Base-by-base conservation (phyloP, 192 early-diverging fungal genomes). In the Rhizoclosmatium globosum region DNA sequence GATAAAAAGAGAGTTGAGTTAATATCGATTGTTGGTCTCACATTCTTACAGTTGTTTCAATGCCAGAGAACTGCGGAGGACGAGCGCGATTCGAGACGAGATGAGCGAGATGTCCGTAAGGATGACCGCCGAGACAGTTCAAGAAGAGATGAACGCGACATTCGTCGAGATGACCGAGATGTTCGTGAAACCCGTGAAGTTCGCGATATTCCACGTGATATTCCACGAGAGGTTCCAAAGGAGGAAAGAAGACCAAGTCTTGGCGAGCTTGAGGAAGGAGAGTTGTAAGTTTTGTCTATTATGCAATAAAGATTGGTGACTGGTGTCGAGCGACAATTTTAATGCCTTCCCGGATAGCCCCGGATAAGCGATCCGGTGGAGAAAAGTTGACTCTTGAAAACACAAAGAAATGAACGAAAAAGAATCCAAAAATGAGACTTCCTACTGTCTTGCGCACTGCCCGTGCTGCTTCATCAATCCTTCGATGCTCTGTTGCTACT, bases 341-440 rank as follows among this genome's bases (percentile, higher is more conserved):
- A 57, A 57, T 21, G 56, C 56, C 15, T 17, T 31, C 15, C 56
- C 15, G 13, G 56, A 57, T 21, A 57, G 56, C 56, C 15, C 56
- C 56, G 21, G 56, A 57, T 77, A 74, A 6, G 83, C 76, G 53
- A 81, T 84, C 4, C 85, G 84, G 11, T 83, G 41, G 48, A 85
- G 66, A 11, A 83, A 79, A 3, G 81, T 79, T 46, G 80, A 84
- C 6, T 76, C 79, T 44, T 82, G 72, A n/a, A 74, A 61, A 80
- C 85, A 86, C 21, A 19, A 66, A 39, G 38, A 41, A 62, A 62
- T 21, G 7, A 62, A 4, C 9, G 21, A 62, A 62, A 62, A 62
- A 62, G 7, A 62, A 62, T 6, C 21, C 42, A 45, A 68, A 7
- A 68, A 68, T 68, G 66, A 31, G 66, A 31, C 39, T 68, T 3